Conservation (phyloP, 73 alveolate genomes). For the Paraurostyla sp. region DNA sequence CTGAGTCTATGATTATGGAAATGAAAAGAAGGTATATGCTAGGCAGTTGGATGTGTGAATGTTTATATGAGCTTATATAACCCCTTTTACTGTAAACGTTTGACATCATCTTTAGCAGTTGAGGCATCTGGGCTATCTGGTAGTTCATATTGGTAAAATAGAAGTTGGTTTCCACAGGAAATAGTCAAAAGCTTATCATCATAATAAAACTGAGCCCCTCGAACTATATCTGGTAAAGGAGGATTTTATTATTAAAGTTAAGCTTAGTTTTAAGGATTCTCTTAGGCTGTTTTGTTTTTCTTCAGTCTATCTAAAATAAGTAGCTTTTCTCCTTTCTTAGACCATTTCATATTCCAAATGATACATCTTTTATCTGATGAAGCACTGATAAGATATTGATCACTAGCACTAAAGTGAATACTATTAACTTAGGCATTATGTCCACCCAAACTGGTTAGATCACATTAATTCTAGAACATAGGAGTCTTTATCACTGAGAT, state of each 20-base stretch:
- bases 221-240: conserved; percentile 50
- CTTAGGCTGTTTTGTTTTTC: conserved; percentile 41
- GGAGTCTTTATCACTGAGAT: conserved; percentile 72
- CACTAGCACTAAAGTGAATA: conserved; percentile 63
- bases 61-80: conserved; percentile 59
- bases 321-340: conserved; percentile 77
- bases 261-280: conserved; percentile 3
- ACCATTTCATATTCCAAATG: conserved; percentile 68
- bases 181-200: conserved; percentile 68
- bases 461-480: conserved; percentile 19
- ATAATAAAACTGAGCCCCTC: conserved; percentile 75
- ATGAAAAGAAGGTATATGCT: conserved; percentile 61
- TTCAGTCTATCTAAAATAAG: conserved; percentile 53
- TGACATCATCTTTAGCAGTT: conserved; percentile 73
- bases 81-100: conserved; percentile 75
- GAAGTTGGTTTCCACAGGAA: conserved; percentile 48
- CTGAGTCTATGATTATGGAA: conserved; percentile 61
- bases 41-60: conserved; percentile 64
- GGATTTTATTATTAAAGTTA: conserved; percentile 40
- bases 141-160: conserved; percentile 69
- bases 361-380: conserved; percentile 70
- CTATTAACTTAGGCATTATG: conserved; percentile 73
- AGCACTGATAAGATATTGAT: conserved; percentile 64
- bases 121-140: conserved; percentile 54
- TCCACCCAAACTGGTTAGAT: conserved; percentile 67